These are phyloP conservation scores for Didymella glomerata DNA, from an alignment of 2,329 filamentous ascomycete genomes.

Conservation along the genomic window DNA sequence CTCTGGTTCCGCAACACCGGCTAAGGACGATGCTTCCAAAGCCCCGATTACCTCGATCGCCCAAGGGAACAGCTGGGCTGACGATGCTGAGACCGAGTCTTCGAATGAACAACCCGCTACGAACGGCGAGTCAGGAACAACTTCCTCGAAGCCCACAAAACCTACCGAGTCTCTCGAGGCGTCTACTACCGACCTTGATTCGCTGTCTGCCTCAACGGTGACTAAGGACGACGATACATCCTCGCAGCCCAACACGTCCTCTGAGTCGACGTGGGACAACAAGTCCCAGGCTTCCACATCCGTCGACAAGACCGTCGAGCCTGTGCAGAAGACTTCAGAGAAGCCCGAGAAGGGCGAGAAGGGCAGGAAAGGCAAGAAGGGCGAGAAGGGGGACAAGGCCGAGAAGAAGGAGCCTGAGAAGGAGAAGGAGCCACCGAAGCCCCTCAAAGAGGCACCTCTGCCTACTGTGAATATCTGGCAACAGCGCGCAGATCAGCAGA, in stretches of 20 bases:
- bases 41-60: slow-evolving; percentile 37
- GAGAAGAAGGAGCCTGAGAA: slow-evolving; percentile 64
- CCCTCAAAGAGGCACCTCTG: slow-evolving; percentile 80
- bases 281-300: slow-evolving; percentile 70
- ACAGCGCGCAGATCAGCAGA: slow-evolving; percentile 73
- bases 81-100: slow-evolving; percentile 56
- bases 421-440: slow-evolving; percentile 58
- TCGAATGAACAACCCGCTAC: slow-evolving; percentile 38
- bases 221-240: slow-evolving; percentile 68
- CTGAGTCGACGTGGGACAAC: slow-evolving; percentile 73
- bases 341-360: slow-evolving; percentile 64
- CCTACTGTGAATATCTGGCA: slow-evolving; percentile 90
- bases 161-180: slow-evolving; percentile 37
- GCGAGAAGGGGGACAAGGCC: slow-evolving; percentile 61
- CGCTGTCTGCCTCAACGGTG: slow-evolving; percentile 61
- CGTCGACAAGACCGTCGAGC: slow-evolving; percentile 66
- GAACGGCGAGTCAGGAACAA: slow-evolving; percentile 34
- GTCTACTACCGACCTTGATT: slow-evolving; percentile 64
- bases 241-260: slow-evolving; percentile 68
- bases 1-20: slow-evolving; percentile 54
- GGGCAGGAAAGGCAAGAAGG: slow-evolving; percentile 61
- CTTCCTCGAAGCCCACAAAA: slow-evolving; percentile 30
- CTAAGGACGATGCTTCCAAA: slow-evolving; percentile 49
- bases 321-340: slow-evolving; percentile 61
- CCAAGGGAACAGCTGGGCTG: slow-evolving; percentile 55